phyloP scores from a whole-genome alignment of 2,329 filamentous ascomycete genomes.

The Coniella lustricola region DNA sequence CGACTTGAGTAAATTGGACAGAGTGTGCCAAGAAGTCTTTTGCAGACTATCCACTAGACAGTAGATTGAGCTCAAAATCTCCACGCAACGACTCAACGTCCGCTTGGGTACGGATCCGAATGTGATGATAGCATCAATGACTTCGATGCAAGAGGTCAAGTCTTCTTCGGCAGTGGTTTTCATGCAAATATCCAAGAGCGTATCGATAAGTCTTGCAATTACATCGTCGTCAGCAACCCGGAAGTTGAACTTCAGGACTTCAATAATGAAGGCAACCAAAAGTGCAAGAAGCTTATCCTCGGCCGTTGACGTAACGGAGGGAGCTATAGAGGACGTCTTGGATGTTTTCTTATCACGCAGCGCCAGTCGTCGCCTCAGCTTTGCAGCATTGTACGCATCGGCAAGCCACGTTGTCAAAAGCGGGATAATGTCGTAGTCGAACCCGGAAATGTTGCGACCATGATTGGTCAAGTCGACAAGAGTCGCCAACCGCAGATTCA shows the following conservation, averaged over 20 bases:
- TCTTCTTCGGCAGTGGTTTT: constrained; percentile 59
- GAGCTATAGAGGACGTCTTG: constrained; percentile 29
- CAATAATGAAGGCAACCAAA: constrained; percentile 58
- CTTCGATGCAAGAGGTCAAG: constrained; percentile 57
- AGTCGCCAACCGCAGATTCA: constrained; percentile 58
- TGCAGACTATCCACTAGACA: constrained; percentile 54
- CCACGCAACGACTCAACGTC: constrained; percentile 59
- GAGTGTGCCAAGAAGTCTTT: constrained; percentile 61
- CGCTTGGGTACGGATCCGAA: constrained; percentile 61
- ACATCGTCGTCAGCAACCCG: constrained; percentile 58
- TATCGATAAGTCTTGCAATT: constrained; percentile 53
- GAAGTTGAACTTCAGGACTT: constrained; percentile 70
- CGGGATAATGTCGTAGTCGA: constrained; percentile 60
- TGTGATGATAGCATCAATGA: constrained; percentile 65
- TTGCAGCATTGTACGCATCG: constrained; percentile 46
- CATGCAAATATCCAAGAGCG: constrained; percentile 59
- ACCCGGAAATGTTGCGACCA: constrained; percentile 57
- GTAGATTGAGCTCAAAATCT: constrained; percentile 66
- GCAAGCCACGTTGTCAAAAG: constrained; percentile 55
- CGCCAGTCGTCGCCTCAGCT: constrained; percentile 42
- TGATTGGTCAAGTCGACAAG: constrained; percentile 54
- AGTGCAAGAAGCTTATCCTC: constrained; percentile 57
- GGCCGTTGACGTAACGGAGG: constrained; percentile 27
- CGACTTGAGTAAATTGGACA: constrained; percentile 64
- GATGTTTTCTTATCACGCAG: constrained; percentile 31